phyloP scores from a whole-genome alignment of 306 rosid genomes.

The Quercus mongolica region DNA sequence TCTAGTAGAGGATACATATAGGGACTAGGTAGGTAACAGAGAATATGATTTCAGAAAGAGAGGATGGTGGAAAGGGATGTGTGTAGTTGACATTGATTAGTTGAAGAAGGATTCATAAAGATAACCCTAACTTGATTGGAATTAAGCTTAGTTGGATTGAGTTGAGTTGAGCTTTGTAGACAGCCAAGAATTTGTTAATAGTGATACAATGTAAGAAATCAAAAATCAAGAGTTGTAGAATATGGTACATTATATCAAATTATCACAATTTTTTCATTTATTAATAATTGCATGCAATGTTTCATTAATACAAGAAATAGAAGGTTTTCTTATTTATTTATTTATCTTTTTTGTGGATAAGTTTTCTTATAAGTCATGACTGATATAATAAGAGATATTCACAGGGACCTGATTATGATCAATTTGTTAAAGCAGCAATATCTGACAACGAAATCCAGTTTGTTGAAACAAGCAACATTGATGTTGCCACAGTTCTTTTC shows the following conservation, averaged over 20 bases:
- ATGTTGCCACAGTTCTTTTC: slow-evolving; percentile 68
- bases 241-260: not conserved
- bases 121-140: too few relatives aligned
- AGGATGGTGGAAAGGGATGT: too few relatives aligned
- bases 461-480: slow-evolving; percentile 52
- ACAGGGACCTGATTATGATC: slow-evolving; percentile 71
- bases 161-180: too few relatives aligned
- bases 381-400: slow-evolving; percentile 8
- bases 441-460: slow-evolving; percentile 80
- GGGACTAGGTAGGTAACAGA: too few relatives aligned
- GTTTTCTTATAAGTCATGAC: not conserved
- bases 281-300: not conserved
- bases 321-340: not conserved
- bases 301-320: not conserved
- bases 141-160: too few relatives aligned
- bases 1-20: too few relatives aligned
- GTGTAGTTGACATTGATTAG: too few relatives aligned
- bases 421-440: slow-evolving; percentile 67
- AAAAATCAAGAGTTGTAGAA: not conserved
- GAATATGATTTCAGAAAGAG: too few relatives aligned
- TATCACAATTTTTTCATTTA: not conserved
- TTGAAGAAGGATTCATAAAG: too few relatives aligned
- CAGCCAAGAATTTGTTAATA: too few relatives aligned
- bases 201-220: not conserved
- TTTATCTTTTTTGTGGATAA: not conserved